Evolutionary conservation across 192 early-diverging fungal genomes (phyloP), one percentile per base, ranked within the genome.

Genomic region (Mortierella hygrophila): DNA sequence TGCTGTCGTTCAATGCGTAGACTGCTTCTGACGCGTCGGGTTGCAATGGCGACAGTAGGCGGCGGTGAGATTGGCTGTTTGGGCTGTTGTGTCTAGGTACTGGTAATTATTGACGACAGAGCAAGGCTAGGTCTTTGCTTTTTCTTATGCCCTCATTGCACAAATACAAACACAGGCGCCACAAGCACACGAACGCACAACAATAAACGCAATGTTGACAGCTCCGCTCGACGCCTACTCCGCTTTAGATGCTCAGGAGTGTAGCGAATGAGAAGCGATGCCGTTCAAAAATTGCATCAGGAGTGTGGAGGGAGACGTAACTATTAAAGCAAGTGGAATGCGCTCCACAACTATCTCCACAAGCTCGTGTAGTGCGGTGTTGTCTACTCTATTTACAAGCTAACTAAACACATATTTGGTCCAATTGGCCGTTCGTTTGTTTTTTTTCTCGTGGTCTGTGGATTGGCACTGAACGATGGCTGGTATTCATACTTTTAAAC

Each of bases 1-100:
- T 10, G 11, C 54, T 35, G 49, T 79, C 11, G 78, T 79, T 35
- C 78, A 72, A 72, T 79, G 70, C 32, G 78, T 65, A 65, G 60
- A 65, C 60, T 65, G 60, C 11, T 65, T 65, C 11, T 65, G 26
- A 65, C 60, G 60, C 29, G 60, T 65, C 11, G 26, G 13, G 15
- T 18, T 6, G 9, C n/a, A 32, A 65, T 35, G 7, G 26, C 11
- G 11, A 65, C 4, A 8, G 29, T 32, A 15, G 60, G 29, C 60
- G 60, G 60, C 29, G 9, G n/a, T 4, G 9, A 32, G 26, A 65
- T 65, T 65, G 26, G 4, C 11, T 60, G 57, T 10, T 60, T 23
- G 57, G 8, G n/a, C 2, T 60, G n/a, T 26, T 60, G 57, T 10
- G n/a, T 10, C n/a, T 35, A 32, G n/a, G 11, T 15, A 13, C 3